Conservation (phyloP, 2,329 filamentous ascomycete species). For the Trichophyton mentagrophytes region DNA sequence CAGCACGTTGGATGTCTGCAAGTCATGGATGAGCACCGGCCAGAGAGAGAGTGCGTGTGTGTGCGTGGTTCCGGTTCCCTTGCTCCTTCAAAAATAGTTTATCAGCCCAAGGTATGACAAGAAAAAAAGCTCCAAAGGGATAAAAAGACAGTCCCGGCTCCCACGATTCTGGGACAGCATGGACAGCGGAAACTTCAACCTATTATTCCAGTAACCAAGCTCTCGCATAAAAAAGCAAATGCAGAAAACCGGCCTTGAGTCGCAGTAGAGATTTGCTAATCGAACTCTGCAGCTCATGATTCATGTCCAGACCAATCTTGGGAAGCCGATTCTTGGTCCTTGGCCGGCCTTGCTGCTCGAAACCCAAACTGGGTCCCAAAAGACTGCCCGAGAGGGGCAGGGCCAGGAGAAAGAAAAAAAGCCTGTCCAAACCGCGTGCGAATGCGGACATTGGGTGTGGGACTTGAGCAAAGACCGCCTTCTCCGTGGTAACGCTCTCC, state of each 20-base stretch:
- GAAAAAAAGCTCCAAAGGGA: background rate
- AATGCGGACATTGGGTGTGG: background rate
- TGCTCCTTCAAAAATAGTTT: background rate
- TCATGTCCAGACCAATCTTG: background rate
- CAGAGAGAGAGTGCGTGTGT: background rate
- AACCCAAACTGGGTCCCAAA: background rate
- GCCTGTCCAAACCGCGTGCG: background rate
- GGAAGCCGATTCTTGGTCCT: background rate
- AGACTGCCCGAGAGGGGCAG: background rate
- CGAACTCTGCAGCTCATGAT: background rate
- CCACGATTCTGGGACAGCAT: background rate
- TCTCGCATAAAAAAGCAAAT: background rate
- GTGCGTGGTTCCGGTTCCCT: background rate
- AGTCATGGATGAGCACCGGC: background rate
- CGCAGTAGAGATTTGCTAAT: background rate
- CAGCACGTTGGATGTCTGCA: background rate
- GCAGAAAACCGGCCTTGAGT: background rate
- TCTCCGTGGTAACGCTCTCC: background rate
- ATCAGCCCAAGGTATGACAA: background rate
- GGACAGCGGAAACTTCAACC: background rate
- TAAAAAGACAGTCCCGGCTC: background rate
- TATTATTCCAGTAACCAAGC: background rate
- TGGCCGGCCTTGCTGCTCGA: background rate
- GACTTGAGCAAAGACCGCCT: background rate
- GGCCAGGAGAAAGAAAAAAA: background rate